These are phyloP conservation scores for Pseudogymnoascus sp. DNA, from an alignment of 2,329 filamentous ascomycete species.

Conservation along the genomic window DNA sequence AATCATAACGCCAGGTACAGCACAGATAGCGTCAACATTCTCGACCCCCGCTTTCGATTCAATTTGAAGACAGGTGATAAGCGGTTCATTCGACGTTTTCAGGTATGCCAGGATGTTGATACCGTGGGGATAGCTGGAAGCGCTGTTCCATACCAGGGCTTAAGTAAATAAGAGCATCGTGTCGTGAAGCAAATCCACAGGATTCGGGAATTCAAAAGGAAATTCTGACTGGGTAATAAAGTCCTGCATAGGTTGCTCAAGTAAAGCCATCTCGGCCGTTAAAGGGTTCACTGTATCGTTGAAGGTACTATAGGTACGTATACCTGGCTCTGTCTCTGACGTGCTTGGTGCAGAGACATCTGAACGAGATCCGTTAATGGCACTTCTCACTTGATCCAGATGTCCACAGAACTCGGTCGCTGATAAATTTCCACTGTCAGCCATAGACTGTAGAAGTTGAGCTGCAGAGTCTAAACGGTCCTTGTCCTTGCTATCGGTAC, in stretches of 20 bases:
- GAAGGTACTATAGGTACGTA: neutral
- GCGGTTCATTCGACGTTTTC: too few species aligned
- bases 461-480: conserved; percentile 37
- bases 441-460: conserved; percentile 36
- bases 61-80: too few species aligned
- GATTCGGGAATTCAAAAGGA: conserved; percentile 9
- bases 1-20: too few species aligned
- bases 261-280: conserved; percentile 12
- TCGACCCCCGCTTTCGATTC: too few species aligned
- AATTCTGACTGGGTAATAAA: conserved; percentile 11
- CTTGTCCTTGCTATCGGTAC: conserved; percentile 32
- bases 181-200: conserved; percentile 4
- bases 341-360: neutral
- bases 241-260: conserved; percentile 12
- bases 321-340: neutral
- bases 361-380: neutral
- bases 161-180: neutral
- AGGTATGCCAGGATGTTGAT: too few species aligned
- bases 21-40: too few species aligned
- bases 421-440: conserved; percentile 36
- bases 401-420: conserved; percentile 39
- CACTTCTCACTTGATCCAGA: conserved; percentile 27
- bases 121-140: too few species aligned
- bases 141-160: neutral
- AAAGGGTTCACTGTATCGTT: neutral